Evolutionary conservation across 2,329 filamentous ascomycete genomes (phyloP).

Genomic region (Neurospora sp.): DNA sequence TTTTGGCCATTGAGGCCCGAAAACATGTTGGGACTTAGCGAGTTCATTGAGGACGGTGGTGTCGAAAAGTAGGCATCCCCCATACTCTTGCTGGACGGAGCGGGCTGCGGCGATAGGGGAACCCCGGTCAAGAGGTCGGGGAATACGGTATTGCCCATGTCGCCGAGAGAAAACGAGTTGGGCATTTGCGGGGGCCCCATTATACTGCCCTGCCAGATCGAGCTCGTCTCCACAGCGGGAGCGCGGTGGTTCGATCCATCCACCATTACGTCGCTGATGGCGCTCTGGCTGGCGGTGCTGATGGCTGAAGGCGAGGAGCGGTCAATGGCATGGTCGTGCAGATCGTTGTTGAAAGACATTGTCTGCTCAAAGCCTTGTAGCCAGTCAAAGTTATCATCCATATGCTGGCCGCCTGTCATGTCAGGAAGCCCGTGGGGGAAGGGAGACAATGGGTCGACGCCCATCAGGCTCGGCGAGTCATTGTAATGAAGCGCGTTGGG

Average conservation of each 20-base stretch:
- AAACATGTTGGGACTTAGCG: slow-evolving; percentile 63
- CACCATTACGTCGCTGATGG: slow-evolving; percentile 83
- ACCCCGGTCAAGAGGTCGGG: slow-evolving; percentile 64
- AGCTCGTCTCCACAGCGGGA: slow-evolving; percentile 39
- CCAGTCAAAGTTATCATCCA: slow-evolving; percentile 77
- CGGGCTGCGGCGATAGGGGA: slow-evolving; percentile 67
- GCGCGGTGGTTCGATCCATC: slow-evolving; percentile 67
- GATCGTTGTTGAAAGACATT: slow-evolving; percentile 54
- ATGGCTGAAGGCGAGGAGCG: slow-evolving; percentile 93
- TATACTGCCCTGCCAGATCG: slow-evolving; percentile 61
- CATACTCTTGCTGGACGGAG: slow-evolving; percentile 55
- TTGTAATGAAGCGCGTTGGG: slow-evolving; percentile 74
- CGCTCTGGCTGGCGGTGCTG: slow-evolving; percentile 87
- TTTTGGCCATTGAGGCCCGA: slow-evolving; percentile 52
- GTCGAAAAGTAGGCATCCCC: slow-evolving; percentile 72
- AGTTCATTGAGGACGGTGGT: slow-evolving; percentile 63
- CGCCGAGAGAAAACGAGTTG: slow-evolving; percentile 58
- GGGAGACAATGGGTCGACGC: slow-evolving; percentile 51
- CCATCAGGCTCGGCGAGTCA: slow-evolving; percentile 61
- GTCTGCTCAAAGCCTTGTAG: slow-evolving; percentile 68
- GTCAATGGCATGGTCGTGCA: slow-evolving; percentile 73
- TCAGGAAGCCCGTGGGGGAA: slow-evolving; percentile 47
- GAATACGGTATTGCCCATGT: slow-evolving; percentile 61
- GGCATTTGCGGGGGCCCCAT: slow-evolving; percentile 60
- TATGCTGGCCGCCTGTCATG: slow-evolving; percentile 45